Evolutionary conservation across 1,284 basidiomycete genomes (phyloP), one percentile per base, ranked within the genome.

Genomic region (Violaceomyces palustris): DNA sequence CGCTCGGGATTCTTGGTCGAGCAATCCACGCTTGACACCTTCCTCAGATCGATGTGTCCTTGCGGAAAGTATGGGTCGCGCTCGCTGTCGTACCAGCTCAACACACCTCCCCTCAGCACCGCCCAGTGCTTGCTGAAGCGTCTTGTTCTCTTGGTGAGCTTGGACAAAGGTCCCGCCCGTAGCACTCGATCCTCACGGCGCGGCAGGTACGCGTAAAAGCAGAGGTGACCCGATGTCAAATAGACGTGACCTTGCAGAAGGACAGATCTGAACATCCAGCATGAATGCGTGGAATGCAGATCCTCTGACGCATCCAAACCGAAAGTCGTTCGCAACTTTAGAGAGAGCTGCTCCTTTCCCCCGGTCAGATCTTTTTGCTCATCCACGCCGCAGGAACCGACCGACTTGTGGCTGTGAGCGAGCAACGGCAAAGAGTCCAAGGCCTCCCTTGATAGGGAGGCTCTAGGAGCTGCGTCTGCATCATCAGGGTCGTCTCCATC

Each of bases 41-140:
- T 94, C 53, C 91, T 87, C 24, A 98, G 77, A 64, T 94, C 89
- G 25, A 94, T 81, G 46, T 94, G 91, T 18, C 91, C 93, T 58
- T 91, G 87, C 6, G 92, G 88, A 74, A 98, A 97, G 75, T 96
- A 98, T 0, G 90, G 91, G 63, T 97, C 90, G 83, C 89, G 57
- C 24, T 61, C 45, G 35, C 49, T 63, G 22, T 62, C 64, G 46
- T 52, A 65, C 66, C 66, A 68, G 48, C 63, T 66, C 17, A 67
- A 50, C 37, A 56, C 48, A 30, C 60, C 48, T 6, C 48, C 60
- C 34, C 50, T 48, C 18, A 67, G 50, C 5, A 58, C 52, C 4
- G 63, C 64, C 60, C 63, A 67, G 24, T 67, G 64, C 34, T 39
- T 46, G 44, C 55, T 63, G 40, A 65, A 67, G 11, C 64, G 59